Base-by-base conservation (phyloP, 2,329 filamentous ascomycete species). In the Fusarium burgessii region DNA sequence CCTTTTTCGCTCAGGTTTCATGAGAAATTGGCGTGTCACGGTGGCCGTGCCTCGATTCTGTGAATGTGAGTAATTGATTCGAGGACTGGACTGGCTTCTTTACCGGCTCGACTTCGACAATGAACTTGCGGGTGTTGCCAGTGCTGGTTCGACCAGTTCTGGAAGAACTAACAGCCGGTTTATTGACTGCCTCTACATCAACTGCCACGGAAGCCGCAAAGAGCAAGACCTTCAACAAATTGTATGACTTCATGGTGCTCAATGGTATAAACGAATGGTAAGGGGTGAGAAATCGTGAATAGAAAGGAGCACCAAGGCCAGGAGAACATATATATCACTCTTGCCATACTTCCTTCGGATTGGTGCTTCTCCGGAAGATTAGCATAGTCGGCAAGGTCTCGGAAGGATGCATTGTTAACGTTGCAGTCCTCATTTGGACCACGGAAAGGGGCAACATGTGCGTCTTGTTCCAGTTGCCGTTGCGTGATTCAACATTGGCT, bases 71-170 rank as follows among this genome's bases (percentile, higher is more conserved):
- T 47, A 50, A 60, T 36, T 20, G 29, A 17, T 17, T 58, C 12
- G 23, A 60, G 23, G 43, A 33, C 42, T n/a, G 58, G 35, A 27
- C 12, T 52, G 58, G 41, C 20, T 62, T 36, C 14, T 36, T 50
- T 74, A 77, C 74, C 64, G 70, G 67, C 46, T 76, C 71, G 43
- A 77, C 70, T 62, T 77, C 75, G 14, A 77, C 41, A 36, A 77
- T 75, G 38, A 77, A 77, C 55, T 76, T 77, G 25, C 65, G 66
- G 10, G 71, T 73, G 14, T 45, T 54, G 15, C 66, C 63, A 46
- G 57, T 55, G 4, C 50, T 58, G 10, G 27, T 46, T 59, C 59
- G 69, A 4, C 42, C 41, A 36, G 51, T 41, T 17, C 29, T 40
- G 14, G 46, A 54, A 46, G 55, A 15, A 23, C 36, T 32, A 17